Percentiles rank a stretch among this genome's conserved stretches.
Conservation (phyloP, 139 green algal genomes). For the Picochlorum costavermella region DNA sequence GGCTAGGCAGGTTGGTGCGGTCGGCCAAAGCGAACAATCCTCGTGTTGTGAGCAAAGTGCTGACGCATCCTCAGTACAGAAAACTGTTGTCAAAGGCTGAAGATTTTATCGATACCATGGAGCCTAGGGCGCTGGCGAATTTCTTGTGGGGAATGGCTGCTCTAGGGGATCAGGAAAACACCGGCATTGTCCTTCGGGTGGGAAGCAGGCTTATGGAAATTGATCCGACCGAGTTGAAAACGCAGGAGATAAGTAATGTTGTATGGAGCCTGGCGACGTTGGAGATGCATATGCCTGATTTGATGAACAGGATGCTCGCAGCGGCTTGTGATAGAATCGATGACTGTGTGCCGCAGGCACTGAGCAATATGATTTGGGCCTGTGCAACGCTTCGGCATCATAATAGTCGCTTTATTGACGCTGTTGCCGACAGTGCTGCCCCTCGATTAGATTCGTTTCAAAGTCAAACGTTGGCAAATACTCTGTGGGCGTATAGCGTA, state of each 20-base stretch:
- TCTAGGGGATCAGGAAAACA: slow-evolving; percentile 30
- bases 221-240: slow-evolving; percentile 27
- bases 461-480: slow-evolving; percentile 36
- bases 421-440: slow-evolving; percentile 7
- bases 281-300: background rate
- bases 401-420: slow-evolving; percentile 17
- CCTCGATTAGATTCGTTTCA: slow-evolving; percentile 17
- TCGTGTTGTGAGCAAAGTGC: background rate
- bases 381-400: slow-evolving; percentile 27
- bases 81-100: slow-evolving; percentile 28
- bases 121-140: slow-evolving; percentile 43
- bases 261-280: slow-evolving; percentile 32
- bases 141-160: slow-evolving; percentile 42
- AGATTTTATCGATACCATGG: slow-evolving; percentile 33
- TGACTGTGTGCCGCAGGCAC: slow-evolving; percentile 29
- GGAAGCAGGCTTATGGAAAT: slow-evolving; percentile 6
- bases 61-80: slow-evolving; percentile 9
- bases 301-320: slow-evolving; percentile 10
- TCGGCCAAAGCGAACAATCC: background rate
- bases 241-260: slow-evolving; percentile 59
- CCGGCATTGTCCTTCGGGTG: slow-evolving; percentile 12
- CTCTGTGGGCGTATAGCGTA: slow-evolving; percentile 29
- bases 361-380: slow-evolving; percentile 42
- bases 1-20: slow-evolving; percentile 50
- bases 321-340: slow-evolving; percentile 9